Evolutionary conservation across 257 asterid species (phyloP).

Genomic region (Avicennia marina): DNA sequence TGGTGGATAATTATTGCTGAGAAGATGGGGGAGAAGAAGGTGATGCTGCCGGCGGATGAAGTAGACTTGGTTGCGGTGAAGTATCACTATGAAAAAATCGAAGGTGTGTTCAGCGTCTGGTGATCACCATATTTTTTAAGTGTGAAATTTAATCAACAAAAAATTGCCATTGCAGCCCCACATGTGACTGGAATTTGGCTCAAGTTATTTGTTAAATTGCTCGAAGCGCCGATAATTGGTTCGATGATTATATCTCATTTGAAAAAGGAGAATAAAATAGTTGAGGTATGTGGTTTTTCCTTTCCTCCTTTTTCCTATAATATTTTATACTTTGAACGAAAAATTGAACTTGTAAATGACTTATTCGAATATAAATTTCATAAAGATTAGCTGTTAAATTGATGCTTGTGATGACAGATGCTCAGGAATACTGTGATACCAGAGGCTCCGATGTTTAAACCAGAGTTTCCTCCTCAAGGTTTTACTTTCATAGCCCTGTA

Average conservation of each 20-base stretch:
- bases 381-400: slow-evolving; percentile 6
- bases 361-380: neutral
- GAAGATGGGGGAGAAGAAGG: slow-evolving; percentile 71
- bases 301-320: neutral
- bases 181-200: slow-evolving; percentile 80
- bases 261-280: slow-evolving; percentile 60
- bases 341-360: neutral
- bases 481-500: slow-evolving; percentile 8
- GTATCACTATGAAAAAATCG: slow-evolving; percentile 50
- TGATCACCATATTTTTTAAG: neutral
- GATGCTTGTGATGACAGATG: slow-evolving; percentile 44
- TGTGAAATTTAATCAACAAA: neutral
- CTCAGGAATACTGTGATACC: slow-evolving; percentile 87
- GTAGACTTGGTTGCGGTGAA: slow-evolving; percentile 67
- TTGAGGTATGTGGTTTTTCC: slow-evolving; percentile 43
- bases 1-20: neutral
- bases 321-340: neutral
- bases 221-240: slow-evolving; percentile 66
- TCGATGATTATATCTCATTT: slow-evolving; percentile 41
- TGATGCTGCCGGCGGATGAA: slow-evolving; percentile 72
- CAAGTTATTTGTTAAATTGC: slow-evolving; percentile 49
- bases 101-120: slow-evolving; percentile 37
- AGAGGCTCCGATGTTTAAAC: slow-evolving; percentile 86
- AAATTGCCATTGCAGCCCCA: slow-evolving; percentile 59
- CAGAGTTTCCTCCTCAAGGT: slow-evolving; percentile 98